phyloP scores from a whole-genome alignment of 371 early-diverging fungal species.

The Mucor lusitanicus region DNA sequence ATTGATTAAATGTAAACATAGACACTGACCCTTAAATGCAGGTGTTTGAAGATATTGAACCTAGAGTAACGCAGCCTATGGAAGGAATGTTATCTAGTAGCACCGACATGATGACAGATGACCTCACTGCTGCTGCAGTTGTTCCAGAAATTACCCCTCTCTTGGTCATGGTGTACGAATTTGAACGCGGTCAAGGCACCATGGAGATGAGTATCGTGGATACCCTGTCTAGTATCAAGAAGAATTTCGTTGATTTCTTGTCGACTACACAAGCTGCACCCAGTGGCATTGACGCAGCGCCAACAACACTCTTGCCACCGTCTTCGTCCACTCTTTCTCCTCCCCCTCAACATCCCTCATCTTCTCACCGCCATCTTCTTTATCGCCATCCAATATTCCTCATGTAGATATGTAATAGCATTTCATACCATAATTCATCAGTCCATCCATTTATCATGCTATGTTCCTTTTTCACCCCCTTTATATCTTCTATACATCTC shows the following conservation, averaged over 20 bases:
- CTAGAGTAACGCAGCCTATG: conserved; percentile 12
- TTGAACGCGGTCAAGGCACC: conserved; percentile 53
- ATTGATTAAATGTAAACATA: background rate
- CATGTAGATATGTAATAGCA: background rate
- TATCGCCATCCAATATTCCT: background rate
- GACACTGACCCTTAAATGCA: conserved; percentile 4
- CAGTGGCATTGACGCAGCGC: background rate
- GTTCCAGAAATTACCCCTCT: conserved; percentile 25
- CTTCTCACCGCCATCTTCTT: too few relatives aligned
- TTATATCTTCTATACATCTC: background rate
- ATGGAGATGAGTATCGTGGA: conserved; percentile 32
- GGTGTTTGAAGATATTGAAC: conserved; percentile 58
- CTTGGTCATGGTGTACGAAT: conserved; percentile 55
- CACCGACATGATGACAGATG: background rate
- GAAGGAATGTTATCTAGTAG: background rate
- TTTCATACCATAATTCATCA: background rate
- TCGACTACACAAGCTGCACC: background rate
- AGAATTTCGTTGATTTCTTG: background rate
- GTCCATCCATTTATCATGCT: background rate
- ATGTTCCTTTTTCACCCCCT: background rate
- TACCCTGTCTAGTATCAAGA: conserved; percentile 18
- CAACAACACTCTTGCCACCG: background rate
- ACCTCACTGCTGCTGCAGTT: background rate
- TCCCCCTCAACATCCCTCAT: background rate
- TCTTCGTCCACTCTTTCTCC: background rate